These are phyloP conservation scores for Citeromyces hawaiiensis DNA, from an alignment of 1,139 yeast species.

Conservation along the genomic window DNA sequence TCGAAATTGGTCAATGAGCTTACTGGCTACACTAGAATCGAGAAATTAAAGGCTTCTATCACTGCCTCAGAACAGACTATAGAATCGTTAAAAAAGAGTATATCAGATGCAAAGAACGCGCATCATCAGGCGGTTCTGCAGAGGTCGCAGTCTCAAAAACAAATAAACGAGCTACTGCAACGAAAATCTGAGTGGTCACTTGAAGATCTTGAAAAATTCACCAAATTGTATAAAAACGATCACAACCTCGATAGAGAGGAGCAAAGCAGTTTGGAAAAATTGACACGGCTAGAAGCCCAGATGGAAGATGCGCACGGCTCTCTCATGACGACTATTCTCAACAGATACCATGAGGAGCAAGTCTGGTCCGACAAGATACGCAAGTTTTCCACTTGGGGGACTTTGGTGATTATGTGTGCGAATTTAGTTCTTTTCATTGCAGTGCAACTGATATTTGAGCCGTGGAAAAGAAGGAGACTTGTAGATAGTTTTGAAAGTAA, in stretches of 20 bases:
- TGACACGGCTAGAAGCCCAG: conserved; percentile 43
- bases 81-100: conserved; percentile 30
- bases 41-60: conserved; percentile 46
- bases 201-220: conserved; percentile 70
- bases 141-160: conserved; percentile 66
- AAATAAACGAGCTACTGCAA: conserved; percentile 78
- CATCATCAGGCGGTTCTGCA: conserved; percentile 54
- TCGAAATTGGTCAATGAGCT: conserved; percentile 75
- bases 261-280: conserved; percentile 29
- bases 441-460: conserved; percentile 84
- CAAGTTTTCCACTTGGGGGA: conserved; percentile 94
- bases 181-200: conserved; percentile 77
- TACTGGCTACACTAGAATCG: conserved; percentile 84
- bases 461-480: conserved; percentile 78
- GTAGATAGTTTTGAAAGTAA: conserved; percentile 77
- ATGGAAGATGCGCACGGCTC: conserved; percentile 64
- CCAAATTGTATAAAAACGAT: conserved; percentile 68
- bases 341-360: conserved; percentile 93
- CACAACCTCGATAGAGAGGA: conserved; percentile 63
- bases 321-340: conserved; percentile 65
- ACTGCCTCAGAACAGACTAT: conserved; percentile 30
- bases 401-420: conserved; percentile 80
- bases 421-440: conserved; percentile 66
- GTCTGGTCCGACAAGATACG: conserved; percentile 96
- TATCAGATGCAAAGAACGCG: conserved; percentile 32